Evolutionary conservation across 2,329 filamentous ascomycete species (phyloP).

Genomic region (Aspergillus eucalypticola): DNA sequence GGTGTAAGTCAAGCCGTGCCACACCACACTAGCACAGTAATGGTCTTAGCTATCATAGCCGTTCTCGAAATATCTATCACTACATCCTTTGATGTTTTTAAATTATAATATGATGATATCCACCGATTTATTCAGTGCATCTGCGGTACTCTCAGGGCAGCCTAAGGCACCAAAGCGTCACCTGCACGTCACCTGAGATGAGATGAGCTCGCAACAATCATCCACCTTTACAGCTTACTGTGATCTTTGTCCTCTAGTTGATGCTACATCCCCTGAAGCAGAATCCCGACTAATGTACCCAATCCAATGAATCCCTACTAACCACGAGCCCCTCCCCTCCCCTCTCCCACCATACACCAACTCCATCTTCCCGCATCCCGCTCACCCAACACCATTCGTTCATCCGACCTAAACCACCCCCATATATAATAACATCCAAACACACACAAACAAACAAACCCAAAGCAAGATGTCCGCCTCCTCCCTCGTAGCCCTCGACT

Average conservation of each 20-base stretch:
- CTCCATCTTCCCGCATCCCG: background rate
- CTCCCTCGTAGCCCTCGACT: conserved; percentile 44
- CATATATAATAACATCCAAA: background rate
- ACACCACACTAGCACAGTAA: background rate
- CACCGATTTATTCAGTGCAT: too few relatives aligned
- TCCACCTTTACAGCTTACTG: too few relatives aligned
- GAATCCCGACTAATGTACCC: too few relatives aligned
- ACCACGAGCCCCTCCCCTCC: too few relatives aligned
- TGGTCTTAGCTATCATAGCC: background rate
- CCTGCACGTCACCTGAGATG: background rate
- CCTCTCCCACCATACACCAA: background rate
- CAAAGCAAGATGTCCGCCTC: conserved; percentile 7
- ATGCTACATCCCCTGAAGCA: background rate
- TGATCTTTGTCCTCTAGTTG: too few relatives aligned
- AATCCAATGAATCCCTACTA: too few relatives aligned
- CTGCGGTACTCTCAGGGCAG: background rate
- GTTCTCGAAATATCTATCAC: background rate
- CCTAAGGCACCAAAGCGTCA: conserved; percentile 9
- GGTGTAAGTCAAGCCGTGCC: background rate
- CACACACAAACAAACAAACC: conserved; percentile 13
- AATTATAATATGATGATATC: too few relatives aligned
- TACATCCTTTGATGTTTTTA: too few relatives aligned
- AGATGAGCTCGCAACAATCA: too few relatives aligned
- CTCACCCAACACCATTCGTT: too few relatives aligned
- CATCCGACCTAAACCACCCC: background rate